Conservation (phyloP, 2,329 filamentous ascomycete genomes). For the Myriosclerotinia duriaeana region DNA sequence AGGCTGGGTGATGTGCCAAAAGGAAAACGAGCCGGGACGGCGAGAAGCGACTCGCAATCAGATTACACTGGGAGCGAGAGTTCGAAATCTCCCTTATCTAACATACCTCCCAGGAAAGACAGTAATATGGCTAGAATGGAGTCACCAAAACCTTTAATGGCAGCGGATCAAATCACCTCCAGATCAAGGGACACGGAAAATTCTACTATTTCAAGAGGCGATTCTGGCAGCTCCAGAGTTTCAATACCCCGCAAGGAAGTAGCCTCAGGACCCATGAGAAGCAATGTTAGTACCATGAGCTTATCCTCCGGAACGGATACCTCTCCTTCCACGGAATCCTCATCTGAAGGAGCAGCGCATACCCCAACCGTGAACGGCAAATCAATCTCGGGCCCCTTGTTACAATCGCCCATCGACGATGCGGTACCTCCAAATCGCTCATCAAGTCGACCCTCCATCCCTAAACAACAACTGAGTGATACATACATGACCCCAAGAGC, state of each 20-base stretch:
- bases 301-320: constrained; percentile 37
- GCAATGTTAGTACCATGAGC: constrained; percentile 33
- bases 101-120: constrained; percentile 29
- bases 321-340: constrained; percentile 39
- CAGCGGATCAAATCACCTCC: constrained; percentile 46
- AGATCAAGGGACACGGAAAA: constrained; percentile 55
- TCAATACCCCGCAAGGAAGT: constrained; percentile 66
- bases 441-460: constrained; percentile 43
- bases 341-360: constrained; percentile 37
- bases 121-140: constrained; percentile 28
- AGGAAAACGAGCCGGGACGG: constrained; percentile 52
- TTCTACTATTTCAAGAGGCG: constrained; percentile 50
- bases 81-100: constrained; percentile 37
- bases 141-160: constrained; percentile 33
- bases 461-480: constrained; percentile 44
- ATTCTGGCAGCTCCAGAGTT: constrained; percentile 51
- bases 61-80: constrained; percentile 37
- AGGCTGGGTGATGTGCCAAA: constrained; percentile 80
- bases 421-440: constrained; percentile 35
- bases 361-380: constrained; percentile 41
- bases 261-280: constrained; percentile 31
- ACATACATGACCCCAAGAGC: constrained; percentile 41
- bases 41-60: constrained; percentile 42
- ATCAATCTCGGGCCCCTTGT: constrained; percentile 36
- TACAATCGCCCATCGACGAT: constrained; percentile 35